phyloP scores from a whole-genome alignment of 2,329 filamentous ascomycete genomes.

The Calonectria pauciramosa region DNA sequence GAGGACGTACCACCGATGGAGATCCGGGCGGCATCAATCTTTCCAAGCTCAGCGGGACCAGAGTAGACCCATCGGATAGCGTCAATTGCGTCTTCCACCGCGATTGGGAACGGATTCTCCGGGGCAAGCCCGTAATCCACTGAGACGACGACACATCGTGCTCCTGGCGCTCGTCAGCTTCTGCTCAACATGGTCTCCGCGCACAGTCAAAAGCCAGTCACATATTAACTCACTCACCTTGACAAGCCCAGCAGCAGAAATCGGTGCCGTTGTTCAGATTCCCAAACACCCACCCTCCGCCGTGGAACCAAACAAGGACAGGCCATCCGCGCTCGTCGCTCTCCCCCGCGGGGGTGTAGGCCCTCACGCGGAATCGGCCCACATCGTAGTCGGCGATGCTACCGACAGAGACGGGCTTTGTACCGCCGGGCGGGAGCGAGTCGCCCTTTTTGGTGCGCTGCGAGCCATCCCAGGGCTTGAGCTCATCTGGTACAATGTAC shows the following conservation, averaged over 20 bases:
- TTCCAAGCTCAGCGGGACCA: conserved; percentile 33
- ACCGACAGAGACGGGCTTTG: conserved; percentile 45
- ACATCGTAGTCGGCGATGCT: conserved; percentile 45
- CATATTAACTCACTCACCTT: conserved; percentile 37
- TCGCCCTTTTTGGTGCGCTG: conserved; percentile 43
- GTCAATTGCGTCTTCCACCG: conserved; percentile 51
- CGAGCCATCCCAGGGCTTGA: conserved; percentile 49
- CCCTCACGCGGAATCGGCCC: conserved; percentile 46
- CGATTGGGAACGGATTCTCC: conserved; percentile 52
- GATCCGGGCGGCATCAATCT: conserved; percentile 44
- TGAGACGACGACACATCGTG: conserved; percentile 46
- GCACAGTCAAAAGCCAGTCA: neutral
- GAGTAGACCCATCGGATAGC: conserved; percentile 48
- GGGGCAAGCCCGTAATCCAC: conserved; percentile 54
- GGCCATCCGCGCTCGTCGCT: conserved; percentile 50
- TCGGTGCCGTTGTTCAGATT: conserved; percentile 51
- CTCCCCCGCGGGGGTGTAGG: conserved; percentile 47
- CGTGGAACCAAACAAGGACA: conserved; percentile 56
- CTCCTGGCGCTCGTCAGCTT: conserved; percentile 33
- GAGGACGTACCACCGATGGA: conserved; percentile 51
- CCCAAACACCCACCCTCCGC: conserved; percentile 56
- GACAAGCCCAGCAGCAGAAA: conserved; percentile 50
- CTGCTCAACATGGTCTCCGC: neutral
- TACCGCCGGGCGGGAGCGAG: conserved; percentile 43
- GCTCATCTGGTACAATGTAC: conserved; percentile 52